Percentiles rank a stretch among this genome's conserved stretches.
phyloP scores from a whole-genome alignment of 2,329 filamentous ascomycete species.

The Epichloe aotearoae region DNA sequence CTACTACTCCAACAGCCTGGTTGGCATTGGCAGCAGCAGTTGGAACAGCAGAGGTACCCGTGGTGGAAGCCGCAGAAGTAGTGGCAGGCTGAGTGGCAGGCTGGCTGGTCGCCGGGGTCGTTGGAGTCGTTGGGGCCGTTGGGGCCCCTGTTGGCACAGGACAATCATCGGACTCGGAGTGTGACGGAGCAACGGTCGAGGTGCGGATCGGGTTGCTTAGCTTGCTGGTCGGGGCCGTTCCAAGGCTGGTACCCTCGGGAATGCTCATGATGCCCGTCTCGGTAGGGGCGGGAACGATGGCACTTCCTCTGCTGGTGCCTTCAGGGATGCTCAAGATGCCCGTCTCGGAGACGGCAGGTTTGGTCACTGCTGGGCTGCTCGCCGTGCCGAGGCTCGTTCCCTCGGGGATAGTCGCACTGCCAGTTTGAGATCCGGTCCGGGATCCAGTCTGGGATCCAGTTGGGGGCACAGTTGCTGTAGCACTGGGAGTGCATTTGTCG shows the following conservation, averaged over 20 bases:
- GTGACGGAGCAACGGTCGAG: conserved; percentile 1
- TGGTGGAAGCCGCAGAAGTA: background rate
- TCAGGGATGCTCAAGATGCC: conserved; percentile 8
- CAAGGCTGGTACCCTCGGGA: conserved; percentile 44
- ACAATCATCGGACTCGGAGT: background rate
- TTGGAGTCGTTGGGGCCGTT: conserved; percentile 6
- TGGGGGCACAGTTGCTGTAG: conserved; percentile 5
- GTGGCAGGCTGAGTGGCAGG: conserved; percentile 6
- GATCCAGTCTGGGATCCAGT: background rate
- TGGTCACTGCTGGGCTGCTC: background rate
- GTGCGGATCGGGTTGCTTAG: conserved; percentile 1
- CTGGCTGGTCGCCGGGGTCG: conserved; percentile 2
- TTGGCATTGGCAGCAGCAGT: conserved; percentile 18
- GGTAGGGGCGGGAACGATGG: background rate
- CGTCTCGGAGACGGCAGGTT: background rate
- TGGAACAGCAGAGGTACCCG: conserved; percentile 8
- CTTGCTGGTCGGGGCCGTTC: conserved; percentile 32
- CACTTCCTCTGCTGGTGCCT: background rate
- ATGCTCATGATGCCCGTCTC: conserved; percentile 7
- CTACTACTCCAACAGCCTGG: conserved; percentile 22
- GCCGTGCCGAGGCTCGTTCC: background rate
- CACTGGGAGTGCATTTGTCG: conserved; percentile 21
- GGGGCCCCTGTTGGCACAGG: background rate
- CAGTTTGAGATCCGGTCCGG: background rate
- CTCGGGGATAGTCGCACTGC: background rate